Percentiles rank a stretch among this genome's conserved stretches.
phyloP scores from a whole-genome alignment of 257 asterid genomes.

The Nyctanthes arbortristis region DNA sequence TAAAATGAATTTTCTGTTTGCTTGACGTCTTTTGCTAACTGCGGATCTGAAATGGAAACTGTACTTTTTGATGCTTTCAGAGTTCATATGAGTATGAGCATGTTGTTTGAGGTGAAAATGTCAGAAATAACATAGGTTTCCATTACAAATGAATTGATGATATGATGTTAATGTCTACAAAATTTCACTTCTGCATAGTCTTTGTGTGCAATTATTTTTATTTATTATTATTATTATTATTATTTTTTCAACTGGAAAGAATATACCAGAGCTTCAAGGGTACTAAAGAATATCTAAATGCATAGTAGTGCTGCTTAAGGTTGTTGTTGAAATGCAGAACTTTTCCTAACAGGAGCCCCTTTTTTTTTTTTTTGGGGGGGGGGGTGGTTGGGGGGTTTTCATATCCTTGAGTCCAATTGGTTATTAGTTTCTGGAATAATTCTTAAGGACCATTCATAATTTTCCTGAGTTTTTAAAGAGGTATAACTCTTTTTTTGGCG shows the following conservation, averaged over 20 bases:
- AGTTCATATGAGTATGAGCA: not conserved
- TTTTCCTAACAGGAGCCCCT: too few species aligned
- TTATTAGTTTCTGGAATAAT: too few species aligned
- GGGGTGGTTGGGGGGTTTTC: too few species aligned
- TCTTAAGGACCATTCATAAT: too few species aligned
- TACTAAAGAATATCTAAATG: not conserved
- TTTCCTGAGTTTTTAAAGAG: too few species aligned
- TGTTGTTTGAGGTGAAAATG: not conserved
- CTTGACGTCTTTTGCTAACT: not conserved
- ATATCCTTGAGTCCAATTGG: too few species aligned
- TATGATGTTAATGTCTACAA: not conserved
- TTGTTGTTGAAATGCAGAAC: not conserved
- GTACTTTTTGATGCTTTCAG: not conserved
- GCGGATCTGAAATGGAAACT: not conserved
- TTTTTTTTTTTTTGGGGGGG: too few species aligned
- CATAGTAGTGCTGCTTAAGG: not conserved
- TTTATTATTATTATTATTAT: too few species aligned
- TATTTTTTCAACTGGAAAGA: not conserved
- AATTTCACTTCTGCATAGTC: not conserved
- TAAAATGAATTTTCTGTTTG: not conserved
- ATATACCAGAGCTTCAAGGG: not conserved
- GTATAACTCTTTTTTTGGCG: too few species aligned
- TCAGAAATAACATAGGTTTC: not conserved
- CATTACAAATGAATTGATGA: not conserved
- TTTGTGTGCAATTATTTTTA: too few species aligned